These are phyloP conservation scores for Tetrahymena thermophila DNA, from an alignment of 73 alveolate species.

Conservation along the genomic window DNA sequence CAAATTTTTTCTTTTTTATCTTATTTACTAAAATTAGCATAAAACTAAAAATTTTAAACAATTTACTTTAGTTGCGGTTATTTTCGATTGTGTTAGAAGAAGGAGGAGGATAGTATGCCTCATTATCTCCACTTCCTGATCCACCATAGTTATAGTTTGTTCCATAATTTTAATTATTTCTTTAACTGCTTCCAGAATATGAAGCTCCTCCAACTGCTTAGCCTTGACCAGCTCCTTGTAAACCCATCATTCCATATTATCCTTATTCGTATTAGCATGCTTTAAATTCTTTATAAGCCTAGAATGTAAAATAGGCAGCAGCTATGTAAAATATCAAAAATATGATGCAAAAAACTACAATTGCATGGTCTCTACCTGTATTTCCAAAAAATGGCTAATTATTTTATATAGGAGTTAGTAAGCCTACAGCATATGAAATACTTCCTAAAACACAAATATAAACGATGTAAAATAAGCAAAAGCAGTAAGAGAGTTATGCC, in stretches of 20 bases:
- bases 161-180: not conserved
- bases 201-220: not conserved
- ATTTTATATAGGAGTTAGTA: not conserved
- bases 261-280: not conserved
- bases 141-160: not conserved
- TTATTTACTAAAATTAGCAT: not conserved
- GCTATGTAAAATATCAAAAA: not conserved
- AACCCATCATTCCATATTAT: not conserved
- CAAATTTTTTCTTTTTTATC: not conserved
- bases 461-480: not conserved
- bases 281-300: not conserved
- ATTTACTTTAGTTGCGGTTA: not conserved
- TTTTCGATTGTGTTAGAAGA: not conserved
- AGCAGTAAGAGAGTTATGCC: not conserved
- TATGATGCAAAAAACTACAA: not conserved
- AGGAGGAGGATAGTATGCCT: not conserved
- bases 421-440: not conserved
- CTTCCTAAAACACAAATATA: not conserved
- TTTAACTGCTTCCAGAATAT: not conserved
- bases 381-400: not conserved
- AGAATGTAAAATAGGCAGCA: not conserved
- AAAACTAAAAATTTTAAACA: not conserved
- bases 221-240: not conserved
- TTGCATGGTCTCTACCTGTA: not conserved
- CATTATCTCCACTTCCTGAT: not conserved